Conservation (phyloP, 2,329 filamentous ascomycete species). For the Aspergillus costaricaensis region DNA sequence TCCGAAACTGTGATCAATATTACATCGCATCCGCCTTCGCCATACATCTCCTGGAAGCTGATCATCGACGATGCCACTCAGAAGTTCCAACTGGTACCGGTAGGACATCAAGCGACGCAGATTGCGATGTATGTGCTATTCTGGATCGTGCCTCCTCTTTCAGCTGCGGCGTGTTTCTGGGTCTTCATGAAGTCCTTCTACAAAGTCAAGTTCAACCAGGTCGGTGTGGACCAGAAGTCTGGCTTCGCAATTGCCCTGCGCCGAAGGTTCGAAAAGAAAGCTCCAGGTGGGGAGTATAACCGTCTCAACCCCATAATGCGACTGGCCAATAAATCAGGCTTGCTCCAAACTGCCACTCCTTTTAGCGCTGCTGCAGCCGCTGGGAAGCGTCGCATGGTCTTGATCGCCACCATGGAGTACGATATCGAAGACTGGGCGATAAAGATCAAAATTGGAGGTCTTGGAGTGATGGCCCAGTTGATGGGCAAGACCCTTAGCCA, state of each 20-base stretch:
- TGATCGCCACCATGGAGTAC: conserved; percentile 71
- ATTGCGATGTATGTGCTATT: conserved; percentile 57
- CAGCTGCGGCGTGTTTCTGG: conserved; percentile 53
- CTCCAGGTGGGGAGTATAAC: neutral
- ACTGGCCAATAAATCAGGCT: conserved; percentile 34
- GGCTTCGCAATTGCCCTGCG: conserved; percentile 9
- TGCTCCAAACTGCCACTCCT: conserved; percentile 35
- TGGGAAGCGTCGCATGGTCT: conserved; percentile 52
- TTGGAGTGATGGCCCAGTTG: conserved; percentile 69
- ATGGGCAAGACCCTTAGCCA: conserved; percentile 67
- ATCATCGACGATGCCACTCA: conserved; percentile 56
- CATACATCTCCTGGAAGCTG: conserved; percentile 58
- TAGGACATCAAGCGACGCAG: conserved; percentile 56
- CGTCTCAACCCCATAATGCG: conserved; percentile 32
- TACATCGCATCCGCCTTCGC: conserved; percentile 54
- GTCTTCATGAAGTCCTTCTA: conserved; percentile 63
- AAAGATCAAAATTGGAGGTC: conserved; percentile 70
- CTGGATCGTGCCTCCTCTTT: conserved; percentile 53
- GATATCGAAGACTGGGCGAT: conserved; percentile 69
- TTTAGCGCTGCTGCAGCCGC: conserved; percentile 27
- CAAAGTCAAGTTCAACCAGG: conserved; percentile 62
- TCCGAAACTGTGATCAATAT: conserved; percentile 61
- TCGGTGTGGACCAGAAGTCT: conserved; percentile 53
- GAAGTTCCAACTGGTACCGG: conserved; percentile 54
- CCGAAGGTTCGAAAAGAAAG: neutral